phyloP scores from a whole-genome alignment of 2,329 filamentous ascomycete species.

The Xylariales sp. region DNA sequence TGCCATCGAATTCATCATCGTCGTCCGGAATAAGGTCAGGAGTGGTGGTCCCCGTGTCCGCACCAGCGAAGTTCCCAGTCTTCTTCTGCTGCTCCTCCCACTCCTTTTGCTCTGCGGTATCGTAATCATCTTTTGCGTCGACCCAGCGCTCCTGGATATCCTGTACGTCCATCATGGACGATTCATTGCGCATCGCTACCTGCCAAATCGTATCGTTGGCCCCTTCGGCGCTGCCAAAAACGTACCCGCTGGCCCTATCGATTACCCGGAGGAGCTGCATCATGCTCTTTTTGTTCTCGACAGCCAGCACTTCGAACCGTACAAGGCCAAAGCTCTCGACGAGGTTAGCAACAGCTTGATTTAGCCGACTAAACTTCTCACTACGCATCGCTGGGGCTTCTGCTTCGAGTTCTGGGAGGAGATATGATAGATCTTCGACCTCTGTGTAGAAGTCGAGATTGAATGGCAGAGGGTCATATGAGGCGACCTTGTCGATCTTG shows the following conservation, averaged over 20 bases:
- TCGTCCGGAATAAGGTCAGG: slow-evolving; percentile 52
- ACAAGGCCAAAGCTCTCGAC: slow-evolving; percentile 93
- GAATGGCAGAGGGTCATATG: slow-evolving; percentile 89
- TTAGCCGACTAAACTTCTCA: slow-evolving; percentile 84
- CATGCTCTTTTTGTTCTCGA: slow-evolving; percentile 98
- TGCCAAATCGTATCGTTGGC: slow-evolving; percentile 98
- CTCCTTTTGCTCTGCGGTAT: slow-evolving; percentile 79
- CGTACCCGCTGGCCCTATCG: slow-evolving; percentile 91
- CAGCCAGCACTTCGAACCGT: slow-evolving; percentile 90
- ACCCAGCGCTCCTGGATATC: slow-evolving; percentile 98
- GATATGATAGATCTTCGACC: slow-evolving; percentile 89
- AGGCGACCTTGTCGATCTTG: slow-evolving; percentile 93
- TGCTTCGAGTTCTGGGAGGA: slow-evolving; percentile 81
- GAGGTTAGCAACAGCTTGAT: slow-evolving; percentile 85
- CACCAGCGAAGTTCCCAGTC: slow-evolving; percentile 51
- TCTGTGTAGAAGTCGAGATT: slow-evolving; percentile 98
- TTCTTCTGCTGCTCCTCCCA: slow-evolving; percentile 79
- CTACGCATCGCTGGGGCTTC: slow-evolving; percentile 78
- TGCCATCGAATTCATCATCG: slow-evolving; percentile 61
- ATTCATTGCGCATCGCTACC: slow-evolving; percentile 85
- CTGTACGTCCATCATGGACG: slow-evolving; percentile 79
- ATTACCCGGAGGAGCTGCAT: slow-evolving; percentile 89
- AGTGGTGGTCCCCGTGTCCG: slow-evolving; percentile 50
- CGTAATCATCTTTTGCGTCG: slow-evolving; percentile 87
- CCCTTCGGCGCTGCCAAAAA: slow-evolving; percentile 89